Conservation (phyloP, 1,284 basidiomycete genomes). For the Afroboletus lepidellus region DNA sequence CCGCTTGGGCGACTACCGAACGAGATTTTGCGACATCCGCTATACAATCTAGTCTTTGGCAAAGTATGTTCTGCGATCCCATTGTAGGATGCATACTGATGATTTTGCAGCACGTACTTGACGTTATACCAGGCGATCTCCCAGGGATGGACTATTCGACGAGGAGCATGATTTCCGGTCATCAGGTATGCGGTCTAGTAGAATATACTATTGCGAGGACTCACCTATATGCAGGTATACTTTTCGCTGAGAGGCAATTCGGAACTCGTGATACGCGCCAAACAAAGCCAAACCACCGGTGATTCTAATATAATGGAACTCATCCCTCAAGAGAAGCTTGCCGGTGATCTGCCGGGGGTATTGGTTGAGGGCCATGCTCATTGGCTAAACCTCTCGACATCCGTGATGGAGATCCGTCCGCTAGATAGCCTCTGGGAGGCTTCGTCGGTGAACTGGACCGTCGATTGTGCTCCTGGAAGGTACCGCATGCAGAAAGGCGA, state of each 20-base stretch:
- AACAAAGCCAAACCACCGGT: background rate
- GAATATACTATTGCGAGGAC: background rate
- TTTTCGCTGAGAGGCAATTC: background rate
- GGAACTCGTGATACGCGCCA: background rate
- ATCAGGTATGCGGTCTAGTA: slow-evolving; percentile 16
- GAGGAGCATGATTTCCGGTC: slow-evolving; percentile 21
- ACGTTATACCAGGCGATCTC: slow-evolving; percentile 36
- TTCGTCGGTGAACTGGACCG: background rate
- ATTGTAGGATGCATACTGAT: background rate
- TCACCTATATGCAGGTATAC: background rate
- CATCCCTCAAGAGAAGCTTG: slow-evolving; percentile 35
- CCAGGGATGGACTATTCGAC: slow-evolving; percentile 39
- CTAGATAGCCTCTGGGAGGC: background rate
- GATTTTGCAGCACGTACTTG: slow-evolving; percentile 32
- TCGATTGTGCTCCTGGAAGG: background rate
- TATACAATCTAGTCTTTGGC: slow-evolving; percentile 32
- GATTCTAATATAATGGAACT: slow-evolving; percentile 31
- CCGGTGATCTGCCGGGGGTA: slow-evolving; percentile 37
- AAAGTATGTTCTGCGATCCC: slow-evolving; percentile 17
- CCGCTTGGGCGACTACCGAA: slow-evolving; percentile 39
- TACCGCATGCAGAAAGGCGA: background rate
- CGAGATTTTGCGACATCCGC: slow-evolving; percentile 25
- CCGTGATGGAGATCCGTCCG: background rate
- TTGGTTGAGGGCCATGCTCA: slow-evolving; percentile 37
- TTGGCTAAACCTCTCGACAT: slow-evolving; percentile 35